Evolutionary conservation across 306 rosid genomes (phyloP).

Genomic region (Abrus pulchellus): DNA sequence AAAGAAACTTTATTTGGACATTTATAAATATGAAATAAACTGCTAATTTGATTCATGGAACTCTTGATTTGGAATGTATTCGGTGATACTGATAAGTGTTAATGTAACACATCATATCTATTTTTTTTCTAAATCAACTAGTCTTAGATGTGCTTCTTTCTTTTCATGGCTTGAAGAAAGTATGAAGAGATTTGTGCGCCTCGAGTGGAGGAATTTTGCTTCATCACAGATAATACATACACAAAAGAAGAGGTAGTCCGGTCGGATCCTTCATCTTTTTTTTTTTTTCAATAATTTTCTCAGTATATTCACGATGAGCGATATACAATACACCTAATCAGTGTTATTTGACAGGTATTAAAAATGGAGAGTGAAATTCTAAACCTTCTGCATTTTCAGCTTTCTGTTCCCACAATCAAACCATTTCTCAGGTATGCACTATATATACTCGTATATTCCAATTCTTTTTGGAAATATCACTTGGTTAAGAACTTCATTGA

Average conservation of each 20-base stretch:
- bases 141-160: conserved; percentile 48
- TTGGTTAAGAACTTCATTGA: conserved; percentile 20
- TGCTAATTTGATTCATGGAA: not conserved
- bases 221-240: conserved; percentile 87
- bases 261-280: not conserved
- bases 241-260: conserved; percentile 71
- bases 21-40: not conserved
- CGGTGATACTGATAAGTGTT: conserved; percentile 21
- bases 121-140: conserved; percentile 2
- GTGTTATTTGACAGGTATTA: conserved; percentile 63
- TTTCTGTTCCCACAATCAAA: conserved; percentile 83
- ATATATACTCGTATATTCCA: not conserved
- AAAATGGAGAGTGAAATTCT: conserved; percentile 78
- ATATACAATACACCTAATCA: conserved; percentile 23
- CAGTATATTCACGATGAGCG: not conserved
- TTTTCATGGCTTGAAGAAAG: conserved; percentile 62
- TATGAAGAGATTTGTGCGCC: conserved; percentile 92
- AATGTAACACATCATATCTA: conserved; percentile 12
- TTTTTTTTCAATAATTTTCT: too few relatives aligned
- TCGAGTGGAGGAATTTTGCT: conserved; percentile 84
- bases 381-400: conserved; percentile 68
- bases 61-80: conserved; percentile 33
- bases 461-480: conserved; percentile 12
- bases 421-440: conserved; percentile 80
- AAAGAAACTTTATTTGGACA: not conserved